Percentiles rank a stretch among this genome's conserved stretches.
phyloP scores from a whole-genome alignment of 495 filamentous ascomycete species.

The Daldinia loculata region DNA sequence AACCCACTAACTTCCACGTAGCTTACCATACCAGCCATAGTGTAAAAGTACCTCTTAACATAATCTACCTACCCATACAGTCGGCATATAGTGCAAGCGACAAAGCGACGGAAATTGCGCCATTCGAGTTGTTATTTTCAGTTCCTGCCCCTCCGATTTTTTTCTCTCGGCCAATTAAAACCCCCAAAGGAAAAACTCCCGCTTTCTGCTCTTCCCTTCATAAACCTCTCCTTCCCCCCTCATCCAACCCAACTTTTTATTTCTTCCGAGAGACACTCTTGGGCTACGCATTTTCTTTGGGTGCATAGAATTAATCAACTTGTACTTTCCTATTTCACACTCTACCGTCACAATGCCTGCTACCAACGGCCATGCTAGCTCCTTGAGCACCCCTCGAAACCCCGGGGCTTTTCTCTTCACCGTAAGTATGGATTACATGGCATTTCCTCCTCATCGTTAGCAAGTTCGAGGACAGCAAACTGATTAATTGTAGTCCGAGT shows the following conservation, averaged over 20 bases:
- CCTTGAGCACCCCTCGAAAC: conserved; percentile 58
- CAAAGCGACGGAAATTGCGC: conserved; percentile 36
- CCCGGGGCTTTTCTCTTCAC: conserved; percentile 94
- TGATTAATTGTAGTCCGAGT: conserved; percentile 73
- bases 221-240: conserved; percentile 32
- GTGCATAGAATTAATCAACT: conserved; percentile 22
- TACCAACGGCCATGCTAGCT: conserved; percentile 59
- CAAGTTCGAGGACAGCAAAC: background rate
- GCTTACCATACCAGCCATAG: background rate
- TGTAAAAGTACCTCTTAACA: background rate
- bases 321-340: conserved; percentile 14
- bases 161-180: conserved; percentile 30
- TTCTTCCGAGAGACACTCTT: conserved; percentile 32
- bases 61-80: background rate
- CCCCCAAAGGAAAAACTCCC: conserved; percentile 36
- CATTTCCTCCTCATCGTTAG: background rate
- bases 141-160: conserved; percentile 37
- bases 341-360: conserved; percentile 65
- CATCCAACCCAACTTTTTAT: conserved; percentile 42
- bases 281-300: conserved; percentile 27
- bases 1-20: background rate
- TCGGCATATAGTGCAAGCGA: conserved; percentile 27
- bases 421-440: conserved; percentile 52
- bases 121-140: conserved; percentile 27
- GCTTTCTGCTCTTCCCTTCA: conserved; percentile 42